phyloP scores from a whole-genome alignment of 2,329 filamentous ascomycete genomes.

The Stachybotrys elegans region DNA sequence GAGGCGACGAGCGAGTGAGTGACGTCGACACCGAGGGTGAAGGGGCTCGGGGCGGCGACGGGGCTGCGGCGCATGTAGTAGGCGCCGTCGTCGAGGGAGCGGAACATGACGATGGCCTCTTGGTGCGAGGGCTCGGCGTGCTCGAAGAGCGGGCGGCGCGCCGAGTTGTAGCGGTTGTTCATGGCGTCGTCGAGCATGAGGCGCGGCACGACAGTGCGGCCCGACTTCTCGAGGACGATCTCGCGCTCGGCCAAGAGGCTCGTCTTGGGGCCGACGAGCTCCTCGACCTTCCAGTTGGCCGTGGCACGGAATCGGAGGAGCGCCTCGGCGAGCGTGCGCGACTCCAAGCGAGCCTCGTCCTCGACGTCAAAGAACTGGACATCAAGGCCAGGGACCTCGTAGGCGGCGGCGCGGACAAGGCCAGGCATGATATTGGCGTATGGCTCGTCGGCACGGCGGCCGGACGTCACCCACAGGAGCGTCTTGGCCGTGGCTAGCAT shows the following conservation, averaged over 20 bases:
- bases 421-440: constrained; percentile 8
- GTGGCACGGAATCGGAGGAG: not conserved
- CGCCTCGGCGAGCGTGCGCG: not conserved
- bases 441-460: constrained; percentile 7
- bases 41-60: no score
- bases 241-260: constrained; percentile 6
- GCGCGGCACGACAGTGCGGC: constrained; percentile 7
- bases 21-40: no score
- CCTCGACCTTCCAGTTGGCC: not conserved
- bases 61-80: no score
- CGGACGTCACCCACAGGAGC: constrained; percentile 9
- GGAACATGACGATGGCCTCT: no score
- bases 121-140: no score
- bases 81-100: no score
- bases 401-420: constrained; percentile 6
- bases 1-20: no score
- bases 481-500: constrained; percentile 6
- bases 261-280: constrained; percentile 6
- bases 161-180: constrained; percentile 8
- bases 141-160: not conserved
- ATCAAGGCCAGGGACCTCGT: constrained; percentile 7
- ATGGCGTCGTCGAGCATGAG: constrained; percentile 4
- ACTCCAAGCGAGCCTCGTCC: not conserved
- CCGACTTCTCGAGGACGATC: constrained; percentile 7
- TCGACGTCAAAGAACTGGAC: constrained; percentile 8